Evolutionary conservation across 140 eudicot genomes (phyloP).

Genomic region (Anethum foeniculum): DNA sequence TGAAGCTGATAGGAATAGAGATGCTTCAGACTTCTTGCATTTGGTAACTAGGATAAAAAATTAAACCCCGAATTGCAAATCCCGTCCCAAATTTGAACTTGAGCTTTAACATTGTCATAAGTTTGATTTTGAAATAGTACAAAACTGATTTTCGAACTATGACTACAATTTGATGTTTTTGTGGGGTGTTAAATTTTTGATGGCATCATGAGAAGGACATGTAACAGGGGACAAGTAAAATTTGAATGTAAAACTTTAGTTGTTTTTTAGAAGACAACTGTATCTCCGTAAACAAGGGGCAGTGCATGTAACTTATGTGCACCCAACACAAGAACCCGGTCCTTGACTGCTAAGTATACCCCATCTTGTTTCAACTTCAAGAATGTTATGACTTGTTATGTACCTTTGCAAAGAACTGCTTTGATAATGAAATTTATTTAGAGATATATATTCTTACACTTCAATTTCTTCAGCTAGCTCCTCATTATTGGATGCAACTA

Average conservation of each 20-base stretch:
- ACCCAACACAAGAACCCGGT: too few relatives aligned
- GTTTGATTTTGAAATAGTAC: neutral
- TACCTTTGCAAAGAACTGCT: neutral
- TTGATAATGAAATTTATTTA: neutral
- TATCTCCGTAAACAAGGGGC: too few relatives aligned
- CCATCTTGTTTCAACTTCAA: neutral
- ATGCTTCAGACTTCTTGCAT: neutral
- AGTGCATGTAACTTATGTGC: too few relatives aligned
- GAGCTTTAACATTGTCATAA: neutral
- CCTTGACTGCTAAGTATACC: neutral
- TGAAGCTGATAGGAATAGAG: constrained; percentile 39
- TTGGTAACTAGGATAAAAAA: neutral
- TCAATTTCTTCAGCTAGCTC: constrained; percentile 68
- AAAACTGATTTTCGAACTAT: neutral
- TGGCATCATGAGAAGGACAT: neutral
- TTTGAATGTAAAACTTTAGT: too few relatives aligned
- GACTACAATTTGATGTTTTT: neutral
- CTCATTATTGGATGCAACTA: constrained; percentile 63
- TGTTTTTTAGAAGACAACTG: too few relatives aligned
- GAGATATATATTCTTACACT: constrained; percentile 39
- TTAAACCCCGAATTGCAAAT: neutral
- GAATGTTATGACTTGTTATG: neutral
- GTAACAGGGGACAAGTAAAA: neutral
- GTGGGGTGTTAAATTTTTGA: neutral
- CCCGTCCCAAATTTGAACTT: neutral